Conservation (phyloP, 176 grass and related monocot species). For the Paspalum notatum region DNA sequence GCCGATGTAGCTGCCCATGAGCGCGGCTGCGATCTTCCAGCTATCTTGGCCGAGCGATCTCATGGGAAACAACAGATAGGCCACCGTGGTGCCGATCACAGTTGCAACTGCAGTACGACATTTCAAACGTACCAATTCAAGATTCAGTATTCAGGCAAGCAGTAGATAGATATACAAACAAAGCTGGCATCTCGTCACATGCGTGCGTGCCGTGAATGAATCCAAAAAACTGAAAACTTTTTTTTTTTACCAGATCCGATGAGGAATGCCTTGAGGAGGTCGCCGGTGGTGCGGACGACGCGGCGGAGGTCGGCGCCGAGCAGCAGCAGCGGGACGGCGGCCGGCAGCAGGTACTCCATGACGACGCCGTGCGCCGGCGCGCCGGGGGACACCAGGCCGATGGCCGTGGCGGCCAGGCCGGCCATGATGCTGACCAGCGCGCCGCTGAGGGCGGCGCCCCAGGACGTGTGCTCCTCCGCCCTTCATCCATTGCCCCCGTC, state of each 20-base stretch:
- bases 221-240: not conserved
- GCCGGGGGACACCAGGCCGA: conserved; percentile 58
- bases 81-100: conserved; percentile 60
- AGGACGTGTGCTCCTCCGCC: conserved; percentile 60
- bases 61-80: conserved; percentile 80
- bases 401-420: conserved; percentile 63
- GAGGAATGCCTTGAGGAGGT: conserved; percentile 78
- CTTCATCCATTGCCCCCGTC: not conserved
- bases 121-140: not conserved
- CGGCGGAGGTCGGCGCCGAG: conserved; percentile 87
- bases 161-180: too few species aligned
- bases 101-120: conserved; percentile 54
- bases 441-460: conserved; percentile 74
- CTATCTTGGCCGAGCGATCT: conserved; percentile 79
- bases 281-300: conserved; percentile 70
- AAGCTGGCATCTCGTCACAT: not conserved
- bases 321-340: conserved; percentile 77
- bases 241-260: conserved; percentile 52
- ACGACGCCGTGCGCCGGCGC: conserved; percentile 71
- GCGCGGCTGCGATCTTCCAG: conserved; percentile 93
- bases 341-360: conserved; percentile 72
- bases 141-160: too few species aligned
- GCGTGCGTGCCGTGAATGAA: too few species aligned
- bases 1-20: conserved; percentile 97
- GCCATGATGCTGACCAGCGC: conserved; percentile 77